These are phyloP conservation scores for Tricholoma sp. DNA, from an alignment of 768 basidiomycete species.

Conservation along the genomic window DNA sequence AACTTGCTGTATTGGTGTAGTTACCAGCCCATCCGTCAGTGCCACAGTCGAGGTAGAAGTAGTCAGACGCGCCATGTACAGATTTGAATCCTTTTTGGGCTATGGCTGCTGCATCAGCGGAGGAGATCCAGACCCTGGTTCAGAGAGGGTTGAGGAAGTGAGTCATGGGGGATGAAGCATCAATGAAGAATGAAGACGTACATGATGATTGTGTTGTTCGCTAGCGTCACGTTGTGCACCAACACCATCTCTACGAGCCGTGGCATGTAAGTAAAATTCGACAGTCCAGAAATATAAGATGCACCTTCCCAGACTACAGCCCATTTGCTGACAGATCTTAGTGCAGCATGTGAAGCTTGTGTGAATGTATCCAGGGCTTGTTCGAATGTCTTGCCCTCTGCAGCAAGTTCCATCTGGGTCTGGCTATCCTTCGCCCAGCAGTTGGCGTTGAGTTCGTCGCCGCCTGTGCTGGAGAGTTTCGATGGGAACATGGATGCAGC, in stretches of 20 bases:
- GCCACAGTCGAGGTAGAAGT: conserved; percentile 81
- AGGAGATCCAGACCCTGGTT: conserved; percentile 68
- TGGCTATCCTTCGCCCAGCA: conserved; percentile 59
- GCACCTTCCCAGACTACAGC: conserved; percentile 81
- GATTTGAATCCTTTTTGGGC: conserved; percentile 55
- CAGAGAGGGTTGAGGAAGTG: conserved; percentile 1
- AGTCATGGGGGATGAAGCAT: background rate
- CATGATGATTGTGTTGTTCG: conserved; percentile 54
- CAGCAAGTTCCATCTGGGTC: conserved; percentile 50
- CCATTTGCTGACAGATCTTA: conserved; percentile 57
- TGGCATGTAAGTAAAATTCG: conserved; percentile 13
- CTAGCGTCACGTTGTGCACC: conserved; percentile 41
- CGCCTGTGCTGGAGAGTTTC: conserved; percentile 70
- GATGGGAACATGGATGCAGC: conserved; percentile 49
- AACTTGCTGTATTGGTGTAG: conserved; percentile 43
- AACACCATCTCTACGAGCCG: conserved; percentile 61
- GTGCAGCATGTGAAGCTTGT: conserved; percentile 49
- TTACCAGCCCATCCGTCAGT: conserved; percentile 67
- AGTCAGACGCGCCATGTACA: conserved; percentile 67
- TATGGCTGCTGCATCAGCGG: conserved; percentile 52
- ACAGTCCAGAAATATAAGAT: conserved; percentile 4
- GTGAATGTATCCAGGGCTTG: conserved; percentile 64
- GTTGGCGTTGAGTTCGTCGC: conserved; percentile 70
- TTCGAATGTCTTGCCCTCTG: conserved; percentile 47
- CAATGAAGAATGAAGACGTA: conserved; percentile 22